A percentile compares a stretch with the other conserved stretches of the same genome.
Conservation (phyloP, 2,329 filamentous ascomycete species). For the Ambrosiella xylebori region DNA sequence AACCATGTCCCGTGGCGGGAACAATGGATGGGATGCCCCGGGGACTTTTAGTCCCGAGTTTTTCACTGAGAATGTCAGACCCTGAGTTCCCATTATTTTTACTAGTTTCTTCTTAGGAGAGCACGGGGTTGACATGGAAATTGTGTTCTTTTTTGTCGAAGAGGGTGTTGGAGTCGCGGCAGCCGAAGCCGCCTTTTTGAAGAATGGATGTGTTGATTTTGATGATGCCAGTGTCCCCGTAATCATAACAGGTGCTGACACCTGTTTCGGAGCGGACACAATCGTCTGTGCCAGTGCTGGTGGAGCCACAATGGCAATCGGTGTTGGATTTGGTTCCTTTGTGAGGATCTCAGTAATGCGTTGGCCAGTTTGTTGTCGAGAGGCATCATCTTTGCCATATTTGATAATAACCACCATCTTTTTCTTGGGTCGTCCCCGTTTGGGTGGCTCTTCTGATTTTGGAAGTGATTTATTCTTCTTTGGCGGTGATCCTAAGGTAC, state of each 20-base stretch:
- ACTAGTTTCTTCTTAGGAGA: constrained; percentile 24
- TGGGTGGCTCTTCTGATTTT: neutral
- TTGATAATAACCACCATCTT: constrained; percentile 37
- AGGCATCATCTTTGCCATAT: constrained; percentile 30
- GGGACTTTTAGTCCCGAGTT: constrained; percentile 39
- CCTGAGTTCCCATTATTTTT: neutral
- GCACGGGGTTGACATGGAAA: constrained; percentile 38
- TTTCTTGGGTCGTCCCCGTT: constrained; percentile 11
- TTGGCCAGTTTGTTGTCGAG: constrained; percentile 33
- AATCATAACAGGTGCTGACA: constrained; percentile 5
- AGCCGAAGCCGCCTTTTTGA: constrained; percentile 18
- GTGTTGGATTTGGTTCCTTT: neutral
- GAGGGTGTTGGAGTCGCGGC: neutral
- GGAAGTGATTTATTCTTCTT: constrained; percentile 25
- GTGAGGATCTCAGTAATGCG: constrained; percentile 28
- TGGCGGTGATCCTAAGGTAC: constrained; percentile 45
- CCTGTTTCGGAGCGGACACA: constrained; percentile 14
- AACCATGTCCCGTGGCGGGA: constrained; percentile 47
- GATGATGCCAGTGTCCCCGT: constrained; percentile 12
- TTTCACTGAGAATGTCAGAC: constrained; percentile 26
- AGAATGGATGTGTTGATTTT: constrained; percentile 27
- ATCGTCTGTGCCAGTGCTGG: neutral
- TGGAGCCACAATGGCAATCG: neutral
- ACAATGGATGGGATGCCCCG: constrained; percentile 49
- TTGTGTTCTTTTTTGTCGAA: constrained; percentile 18